Evolutionary conservation across 2,329 filamentous ascomycete species (phyloP), one percentile per base, ranked within the genome.

Genomic region (Aspergillus tubingensis): DNA sequence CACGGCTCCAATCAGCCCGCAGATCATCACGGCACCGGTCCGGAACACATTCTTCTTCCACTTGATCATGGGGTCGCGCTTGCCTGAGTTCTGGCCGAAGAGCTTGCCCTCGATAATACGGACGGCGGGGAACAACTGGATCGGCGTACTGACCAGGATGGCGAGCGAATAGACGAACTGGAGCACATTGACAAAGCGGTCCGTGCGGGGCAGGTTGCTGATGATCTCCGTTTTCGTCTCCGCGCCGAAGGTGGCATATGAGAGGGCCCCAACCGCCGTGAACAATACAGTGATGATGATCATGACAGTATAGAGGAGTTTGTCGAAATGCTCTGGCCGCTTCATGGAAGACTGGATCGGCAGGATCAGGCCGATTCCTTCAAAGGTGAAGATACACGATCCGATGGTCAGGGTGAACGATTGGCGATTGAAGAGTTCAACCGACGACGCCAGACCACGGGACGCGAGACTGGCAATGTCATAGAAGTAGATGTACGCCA

Each of bases 11-110:
- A 97, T 89, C 57, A 87, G 77, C 0, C 91, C 91, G 71, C 93
- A 97, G n/a, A 92, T 77, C 67, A 91, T 85, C 50, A 97, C 93
- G 61, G 96, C 87, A 70, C 91, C 87, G 80, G 96, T 97, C 58
- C 94, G 88, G 80, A 96, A 98, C 23, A 89, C 80, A 70, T 98
- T 98, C 86, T 98, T 98, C 83, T 96, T 91, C 94, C 94, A 98
- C 81, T 98, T 98, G 82, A 97, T 96, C 73, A 91, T 93, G 0
- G 91, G 91, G 72, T 97, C 96, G 79, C 96, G 96, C 78, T 98
- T 97, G 67, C 94, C 92, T 84, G 47, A 90, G 60, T 91, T 96
- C 70, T 88, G 84, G 19, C 91, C 95, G 74, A 97, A 98, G 7
- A 97, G 82, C 64, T 91, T 91, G 68, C 95, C 96, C 77, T 95